Evolutionary conservation across 73 alveolate species (phyloP).

Genomic region (Tetrahymena thermophila): DNA sequence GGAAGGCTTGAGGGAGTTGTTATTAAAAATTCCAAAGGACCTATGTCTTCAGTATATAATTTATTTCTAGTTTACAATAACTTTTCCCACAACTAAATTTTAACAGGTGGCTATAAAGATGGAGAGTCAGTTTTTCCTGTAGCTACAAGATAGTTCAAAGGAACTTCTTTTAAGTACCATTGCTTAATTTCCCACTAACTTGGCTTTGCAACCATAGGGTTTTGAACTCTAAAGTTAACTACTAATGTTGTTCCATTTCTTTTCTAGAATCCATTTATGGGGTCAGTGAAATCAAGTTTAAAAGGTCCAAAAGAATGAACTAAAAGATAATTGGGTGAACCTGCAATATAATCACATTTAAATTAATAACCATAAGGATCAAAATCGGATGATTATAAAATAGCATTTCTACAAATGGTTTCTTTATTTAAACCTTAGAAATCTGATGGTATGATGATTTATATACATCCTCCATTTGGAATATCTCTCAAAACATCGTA

Average conservation of each 20-base stretch:
- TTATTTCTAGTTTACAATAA: constrained; percentile 11
- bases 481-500: not conserved
- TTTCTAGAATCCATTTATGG: not conserved
- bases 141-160: constrained; percentile 13
- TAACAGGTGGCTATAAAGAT: not conserved
- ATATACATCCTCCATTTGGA: not conserved
- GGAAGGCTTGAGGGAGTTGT: not conserved
- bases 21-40: constrained; percentile 17
- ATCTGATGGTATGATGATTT: not conserved
- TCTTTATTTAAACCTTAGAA: not conserved
- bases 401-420: not conserved
- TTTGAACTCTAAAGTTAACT: constrained; percentile 7
- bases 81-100: constrained; percentile 16
- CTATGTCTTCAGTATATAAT: not conserved
- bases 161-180: constrained; percentile 34
- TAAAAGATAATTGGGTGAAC: not conserved
- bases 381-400: not conserved
- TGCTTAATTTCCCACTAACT: constrained; percentile 9
- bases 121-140: constrained; percentile 14
- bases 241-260: not conserved
- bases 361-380: not conserved
- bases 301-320: not conserved
- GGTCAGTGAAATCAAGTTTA: not conserved
- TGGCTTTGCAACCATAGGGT: constrained; percentile 1
- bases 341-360: not conserved